These are phyloP conservation scores for Mortierella alpina DNA, from an alignment of 192 early-diverging fungal genomes.

Conservation along the genomic window DNA sequence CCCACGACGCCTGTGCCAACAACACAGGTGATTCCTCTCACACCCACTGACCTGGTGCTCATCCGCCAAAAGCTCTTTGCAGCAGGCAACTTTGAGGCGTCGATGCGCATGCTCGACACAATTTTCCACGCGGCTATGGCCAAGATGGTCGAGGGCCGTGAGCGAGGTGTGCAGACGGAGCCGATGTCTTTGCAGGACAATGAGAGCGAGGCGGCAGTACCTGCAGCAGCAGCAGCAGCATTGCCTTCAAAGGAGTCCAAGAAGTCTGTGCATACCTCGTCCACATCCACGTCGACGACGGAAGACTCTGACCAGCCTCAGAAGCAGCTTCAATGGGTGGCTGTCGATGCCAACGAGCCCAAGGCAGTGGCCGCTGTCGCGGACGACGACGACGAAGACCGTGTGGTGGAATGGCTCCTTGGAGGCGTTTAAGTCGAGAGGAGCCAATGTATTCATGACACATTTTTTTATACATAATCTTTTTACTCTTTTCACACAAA, in stretches of 20 bases:
- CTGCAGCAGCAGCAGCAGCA: neutral
- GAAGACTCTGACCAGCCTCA: conserved; percentile 5
- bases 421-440: conserved; percentile 25
- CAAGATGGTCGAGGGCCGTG: conserved; percentile 53
- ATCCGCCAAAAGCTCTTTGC: conserved; percentile 56
- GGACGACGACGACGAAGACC: conserved; percentile 52
- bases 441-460: too few relatives aligned
- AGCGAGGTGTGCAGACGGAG: conserved; percentile 51
- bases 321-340: conserved; percentile 40
- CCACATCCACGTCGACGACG: conserved; percentile 12
- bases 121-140: conserved; percentile 54
- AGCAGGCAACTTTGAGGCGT: conserved; percentile 51
- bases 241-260: conserved; percentile 3
- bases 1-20: conserved; percentile 50
- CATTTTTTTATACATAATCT: neutral
- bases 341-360: neutral
- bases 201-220: neutral
- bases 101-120: conserved; percentile 52
- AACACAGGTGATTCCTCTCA: conserved; percentile 44
- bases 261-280: neutral
- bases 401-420: conserved; percentile 52
- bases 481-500: neutral
- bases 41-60: conserved; percentile 35
- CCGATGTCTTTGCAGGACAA: conserved; percentile 18
- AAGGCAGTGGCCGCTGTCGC: conserved; percentile 4